Percentiles rank a stretch among this genome's conserved stretches.
These are phyloP conservation scores for Citrullus mucosospermus DNA, from an alignment of 306 rosid genomes.

Conservation along the genomic window DNA sequence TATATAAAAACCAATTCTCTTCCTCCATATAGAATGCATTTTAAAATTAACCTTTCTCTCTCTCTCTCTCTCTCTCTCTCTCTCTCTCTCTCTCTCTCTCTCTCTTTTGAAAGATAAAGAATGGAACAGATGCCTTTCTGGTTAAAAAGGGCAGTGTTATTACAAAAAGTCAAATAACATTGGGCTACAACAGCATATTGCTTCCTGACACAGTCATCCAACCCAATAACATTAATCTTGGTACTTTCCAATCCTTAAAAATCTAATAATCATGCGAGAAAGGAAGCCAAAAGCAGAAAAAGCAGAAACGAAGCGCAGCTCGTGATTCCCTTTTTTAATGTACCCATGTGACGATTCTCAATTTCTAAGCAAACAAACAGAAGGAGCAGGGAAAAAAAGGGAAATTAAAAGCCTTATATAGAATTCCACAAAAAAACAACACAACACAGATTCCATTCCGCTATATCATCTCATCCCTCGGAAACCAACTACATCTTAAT, in stretches of 20 bases:
- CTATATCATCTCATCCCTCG: not conserved
- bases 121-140: not conserved
- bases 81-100: not conserved
- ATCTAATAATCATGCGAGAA: not conserved
- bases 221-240: not conserved
- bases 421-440: not conserved
- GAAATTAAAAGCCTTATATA: not conserved
- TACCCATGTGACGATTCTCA: not conserved
- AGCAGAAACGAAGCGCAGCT: not conserved
- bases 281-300: not conserved
- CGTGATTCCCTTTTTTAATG: not conserved
- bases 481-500: not conserved
- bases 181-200: not conserved
- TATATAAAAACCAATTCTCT: not conserved
- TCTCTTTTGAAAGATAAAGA: not conserved
- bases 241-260: not conserved
- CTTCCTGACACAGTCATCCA: slow-evolving; percentile 5
- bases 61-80: not conserved
- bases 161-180: not conserved
- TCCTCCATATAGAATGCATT: not conserved
- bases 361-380: not conserved
- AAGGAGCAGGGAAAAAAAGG: not conserved
- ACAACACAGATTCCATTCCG: slow-evolving; percentile 3
- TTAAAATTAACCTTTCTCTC: not conserved
- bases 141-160: not conserved